A percentile compares a stretch with the other conserved stretches of the same genome.
phyloP scores from a whole-genome alignment of 1,284 basidiomycete genomes.

The Ustilago sp. region DNA sequence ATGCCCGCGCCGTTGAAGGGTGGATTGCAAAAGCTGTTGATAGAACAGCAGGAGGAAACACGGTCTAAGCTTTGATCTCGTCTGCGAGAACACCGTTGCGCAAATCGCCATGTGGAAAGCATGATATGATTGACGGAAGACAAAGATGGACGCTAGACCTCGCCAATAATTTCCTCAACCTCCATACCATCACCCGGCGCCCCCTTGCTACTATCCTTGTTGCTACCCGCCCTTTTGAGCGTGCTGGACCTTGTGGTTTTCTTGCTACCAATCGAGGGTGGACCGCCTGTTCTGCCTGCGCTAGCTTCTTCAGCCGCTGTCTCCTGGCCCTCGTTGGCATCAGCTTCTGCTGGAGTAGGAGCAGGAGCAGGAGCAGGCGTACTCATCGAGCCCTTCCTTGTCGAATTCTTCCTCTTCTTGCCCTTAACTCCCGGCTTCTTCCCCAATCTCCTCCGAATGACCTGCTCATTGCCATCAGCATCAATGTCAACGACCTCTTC shows the following conservation, averaged over 20 bases:
- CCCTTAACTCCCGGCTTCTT: constrained; percentile 36
- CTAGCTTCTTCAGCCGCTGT: constrained; percentile 1
- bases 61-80: constrained; percentile 26
- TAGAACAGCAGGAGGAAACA: constrained; percentile 4
- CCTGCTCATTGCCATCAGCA: constrained; percentile 50
- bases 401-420: constrained; percentile 31
- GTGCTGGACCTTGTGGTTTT: constrained; percentile 22
- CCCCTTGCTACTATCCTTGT: constrained; percentile 21
- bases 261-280: constrained; percentile 30
- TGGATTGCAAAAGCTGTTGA: constrained; percentile 10
- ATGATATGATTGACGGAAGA: not conserved
- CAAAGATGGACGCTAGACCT: constrained; percentile 10
- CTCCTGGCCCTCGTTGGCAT: not conserved
- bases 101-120: not conserved
- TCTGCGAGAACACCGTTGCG: not conserved
- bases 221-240: constrained; percentile 7
- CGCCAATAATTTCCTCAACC: constrained; percentile 48
- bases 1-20: constrained; percentile 32
- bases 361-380: constrained; percentile 13
- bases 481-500: constrained; percentile 57
- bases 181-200: constrained; percentile 38
- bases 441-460: constrained; percentile 36
- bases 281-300: constrained; percentile 13
- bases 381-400: constrained; percentile 26
- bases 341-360: not conserved